Base-by-base conservation (phyloP, 176 grass and related monocot genomes). In the Carex scoparia region DNA sequence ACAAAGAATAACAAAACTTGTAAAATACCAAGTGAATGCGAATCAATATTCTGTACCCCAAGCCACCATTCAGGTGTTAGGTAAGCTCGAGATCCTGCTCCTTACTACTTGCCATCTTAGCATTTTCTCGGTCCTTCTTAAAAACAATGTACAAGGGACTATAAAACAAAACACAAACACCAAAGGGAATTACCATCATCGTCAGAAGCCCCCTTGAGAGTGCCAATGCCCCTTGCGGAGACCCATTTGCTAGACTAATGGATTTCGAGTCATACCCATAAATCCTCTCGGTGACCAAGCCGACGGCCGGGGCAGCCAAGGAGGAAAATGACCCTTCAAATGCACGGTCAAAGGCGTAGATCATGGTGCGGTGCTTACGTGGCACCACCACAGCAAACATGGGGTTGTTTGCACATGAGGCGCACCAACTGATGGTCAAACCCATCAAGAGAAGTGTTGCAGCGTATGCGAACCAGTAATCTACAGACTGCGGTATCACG, bases 301-400 rank as follows among this genome's bases (percentile, higher is more conserved):
- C 91, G 0, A 98, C 91, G 7, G 91, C 89, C 3, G 93, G 95
- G 14, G 95, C 95, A 1, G 88, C 93, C 16, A 98, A 69, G 0
- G 91, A 95, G 13, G 95, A 86, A 4, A 98, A 98, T 0, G 93
- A 98, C 15, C 93, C 95, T 77, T 98, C 91, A 0, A 99, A 99
- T 16, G 93, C 89, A 46, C 88, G 88, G 54, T 97, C 91, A n/a
- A 97, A 97, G 31, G 91, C 93, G 0, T 95, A 98, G 66, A 98
- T 89, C 96, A 98, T 98, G 48, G 91, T 92, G 2, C 89, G 89
- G 73, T 97, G 96, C 83, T 85, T 98, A 27, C 85, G 90, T 13
- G 95, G 95, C 42, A 98, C 95, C 4, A 98, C 93, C 83, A 93
- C 95, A 0, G 93, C 95, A 61, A 98, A 93, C 86, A 98, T 98